Evolutionary conservation across 2,329 filamentous ascomycete genomes (phyloP), one percentile per base, ranked within the genome.

Genomic region (Ascomycota sp.): DNA sequence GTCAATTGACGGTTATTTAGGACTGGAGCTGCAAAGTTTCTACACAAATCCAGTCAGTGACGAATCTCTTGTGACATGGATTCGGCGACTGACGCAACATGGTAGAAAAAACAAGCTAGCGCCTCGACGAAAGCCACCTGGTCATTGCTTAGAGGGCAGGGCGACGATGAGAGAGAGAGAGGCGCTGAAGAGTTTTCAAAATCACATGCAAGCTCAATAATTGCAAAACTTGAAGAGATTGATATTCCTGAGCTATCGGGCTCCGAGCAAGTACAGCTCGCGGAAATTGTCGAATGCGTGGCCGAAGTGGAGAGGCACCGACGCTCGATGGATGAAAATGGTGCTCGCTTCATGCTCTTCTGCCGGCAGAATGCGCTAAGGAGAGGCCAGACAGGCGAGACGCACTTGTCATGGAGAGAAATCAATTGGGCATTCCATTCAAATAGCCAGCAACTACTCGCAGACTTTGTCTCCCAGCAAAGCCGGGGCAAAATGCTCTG

Each of bases 271-370:
- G 86, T 91, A 36, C 77, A 80, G 43, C 59, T 92, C 2, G 76
- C 77, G 11, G 76, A 89, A 45, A 84, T 84, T 32, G 66, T 89
- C 27, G 81, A 92, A 52, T 92, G 83, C 39, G 71, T 77, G 31
- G 77, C 79, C 4, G 69, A 79, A 29, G 80, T 92, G 1, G 82
- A 92, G 49, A 79, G 77, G 45, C 81, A 93, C 46, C 71, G 82
- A 12, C 71, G 81, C 6, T 92, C 83, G 3, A 77, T 93, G 56
- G 84, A 93, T 46, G 79, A 81, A 44, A 92, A 92, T 46, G 84
- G 79, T 4, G 76, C 79, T 7, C 72, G 82, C 30, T 93, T 84
- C 52, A 70, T 92, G 55, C 61, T 92, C 9, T 89, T 89, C 53
- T 89, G 86, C 56, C 68, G 81, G 13, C 78, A 91, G 45, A 74